Evolutionary conservation across 257 asterid species (phyloP).

Genomic region (Ophiorrhiza pumila): DNA sequence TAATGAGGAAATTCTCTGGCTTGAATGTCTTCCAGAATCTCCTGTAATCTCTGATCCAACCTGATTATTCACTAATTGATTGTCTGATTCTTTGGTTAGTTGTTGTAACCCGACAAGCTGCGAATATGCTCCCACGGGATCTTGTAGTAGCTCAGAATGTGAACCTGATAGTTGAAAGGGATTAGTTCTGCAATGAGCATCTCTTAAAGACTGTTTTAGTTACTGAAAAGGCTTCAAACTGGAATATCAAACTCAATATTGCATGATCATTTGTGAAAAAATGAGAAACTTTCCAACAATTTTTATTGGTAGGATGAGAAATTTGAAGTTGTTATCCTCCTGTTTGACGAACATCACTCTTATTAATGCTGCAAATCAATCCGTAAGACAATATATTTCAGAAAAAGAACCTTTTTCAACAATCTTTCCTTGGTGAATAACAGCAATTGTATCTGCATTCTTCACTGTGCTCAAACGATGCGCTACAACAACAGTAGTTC

Average conservation of each 20-base stretch:
- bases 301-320: neutral
- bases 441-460: conserved; percentile 58
- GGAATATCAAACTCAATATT: neutral
- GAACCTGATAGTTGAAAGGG: conserved; percentile 29
- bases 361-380: neutral
- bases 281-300: neutral
- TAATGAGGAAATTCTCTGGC: conserved; percentile 20
- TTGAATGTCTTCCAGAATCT: conserved; percentile 21
- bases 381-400: neutral
- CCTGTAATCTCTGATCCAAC: conserved; percentile 19
- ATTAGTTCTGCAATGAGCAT: neutral
- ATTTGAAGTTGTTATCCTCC: neutral
- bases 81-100: conserved; percentile 4
- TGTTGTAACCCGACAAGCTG: conserved; percentile 50
- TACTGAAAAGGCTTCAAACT: neutral
- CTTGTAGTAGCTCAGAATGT: conserved; percentile 42
- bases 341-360: neutral
- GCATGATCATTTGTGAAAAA: neutral
- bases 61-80: conserved; percentile 1
- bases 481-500: conserved; percentile 63
- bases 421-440: conserved; percentile 45
- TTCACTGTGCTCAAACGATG: conserved; percentile 62
- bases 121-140: conserved; percentile 43
- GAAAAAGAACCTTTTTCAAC: conserved; percentile 52
- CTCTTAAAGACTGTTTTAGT: neutral